A percentile compares a stretch with the other conserved stretches of the same genome.
Conservation (phyloP, 805 yeast species). For the Yamadazyma takamatsuzukensis region DNA sequence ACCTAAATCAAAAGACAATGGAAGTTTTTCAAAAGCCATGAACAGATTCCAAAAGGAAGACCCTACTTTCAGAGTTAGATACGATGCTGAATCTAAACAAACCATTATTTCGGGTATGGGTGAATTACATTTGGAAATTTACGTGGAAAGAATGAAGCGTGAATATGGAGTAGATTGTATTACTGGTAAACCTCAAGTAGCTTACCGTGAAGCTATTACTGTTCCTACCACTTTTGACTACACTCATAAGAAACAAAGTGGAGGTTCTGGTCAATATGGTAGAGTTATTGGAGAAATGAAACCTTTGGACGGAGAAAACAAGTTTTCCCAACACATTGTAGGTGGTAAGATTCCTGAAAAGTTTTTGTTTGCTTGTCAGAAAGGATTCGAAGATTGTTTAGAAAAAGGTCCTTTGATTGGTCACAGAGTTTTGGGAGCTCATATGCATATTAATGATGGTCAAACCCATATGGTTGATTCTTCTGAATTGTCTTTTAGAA, state of each 20-base stretch:
- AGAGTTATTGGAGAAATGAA: conserved; percentile 83
- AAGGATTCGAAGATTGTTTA: conserved; percentile 92
- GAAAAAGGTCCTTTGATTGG: conserved; percentile 97
- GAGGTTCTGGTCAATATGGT: conserved; percentile 99
- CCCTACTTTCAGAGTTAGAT: conserved; percentile 94
- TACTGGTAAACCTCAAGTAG: conserved; percentile 97
- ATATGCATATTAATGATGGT: conserved; percentile 96
- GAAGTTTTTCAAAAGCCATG: conserved; percentile 92
- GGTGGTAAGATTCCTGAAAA: conserved; percentile 98
- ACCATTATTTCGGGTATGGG: conserved; percentile 98
- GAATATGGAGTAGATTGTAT: conserved; percentile 94
- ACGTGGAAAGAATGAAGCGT: conserved; percentile 96
- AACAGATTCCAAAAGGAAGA: conserved; percentile 98
- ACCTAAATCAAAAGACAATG: conserved; percentile 83
- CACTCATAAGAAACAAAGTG: conserved; percentile 96
- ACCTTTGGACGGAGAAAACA: conserved; percentile 64
- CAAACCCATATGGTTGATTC: conserved; percentile 96
- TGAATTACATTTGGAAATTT: conserved; percentile 93
- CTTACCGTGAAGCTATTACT: conserved; percentile 91
- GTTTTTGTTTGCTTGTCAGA: conserved; percentile 87
- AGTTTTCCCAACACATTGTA: conserved; percentile 81
- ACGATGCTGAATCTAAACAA: conserved; percentile 87
- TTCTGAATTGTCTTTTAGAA: conserved; percentile 89
- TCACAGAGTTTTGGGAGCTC: conserved; percentile 86
- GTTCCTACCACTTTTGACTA: conserved; percentile 76